Percentiles rank a stretch among this genome's conserved stretches.
Conservation (phyloP, 164 flowering plant genomes). For the Litsea cubeba region DNA sequence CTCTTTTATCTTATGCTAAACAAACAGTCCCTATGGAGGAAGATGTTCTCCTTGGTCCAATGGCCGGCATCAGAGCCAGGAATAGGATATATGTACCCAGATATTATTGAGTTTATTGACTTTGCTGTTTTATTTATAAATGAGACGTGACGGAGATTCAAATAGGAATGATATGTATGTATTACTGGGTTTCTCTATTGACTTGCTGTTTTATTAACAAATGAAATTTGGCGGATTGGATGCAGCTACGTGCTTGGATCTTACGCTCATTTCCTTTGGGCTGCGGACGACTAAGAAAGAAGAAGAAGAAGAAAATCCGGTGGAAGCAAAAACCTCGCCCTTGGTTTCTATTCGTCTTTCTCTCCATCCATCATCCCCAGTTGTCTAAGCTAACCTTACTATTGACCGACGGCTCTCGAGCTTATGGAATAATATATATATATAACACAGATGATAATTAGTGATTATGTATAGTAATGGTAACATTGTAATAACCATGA, state of each 20-base stretch:
- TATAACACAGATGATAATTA: background rate
- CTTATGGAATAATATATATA: background rate
- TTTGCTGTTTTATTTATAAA: too few species aligned
- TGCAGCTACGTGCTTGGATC: conserved; percentile 19
- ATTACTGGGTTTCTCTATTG: too few species aligned
- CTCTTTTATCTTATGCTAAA: too few species aligned
- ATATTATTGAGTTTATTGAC: too few species aligned
- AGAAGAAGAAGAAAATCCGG: conserved; percentile 6
- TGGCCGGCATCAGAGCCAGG: too few species aligned
- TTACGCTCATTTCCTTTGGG: conserved; percentile 22
- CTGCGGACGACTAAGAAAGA: conserved; percentile 9
- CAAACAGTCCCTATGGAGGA: too few species aligned
- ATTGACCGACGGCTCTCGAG: background rate
- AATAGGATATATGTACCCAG: too few species aligned
- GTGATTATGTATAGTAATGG: background rate
- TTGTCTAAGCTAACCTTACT: too few species aligned
- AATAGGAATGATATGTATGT: too few species aligned
- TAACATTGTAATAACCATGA: background rate
- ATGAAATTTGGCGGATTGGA: background rate
- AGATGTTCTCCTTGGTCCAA: too few species aligned
- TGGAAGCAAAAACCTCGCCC: background rate
- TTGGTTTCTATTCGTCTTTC: background rate
- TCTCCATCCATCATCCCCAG: background rate
- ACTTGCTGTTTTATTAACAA: too few species aligned
- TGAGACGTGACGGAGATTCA: too few species aligned